Base-by-base conservation (phyloP, 2,329 filamentous ascomycete genomes). In the Cercospora nicotianae region DNA sequence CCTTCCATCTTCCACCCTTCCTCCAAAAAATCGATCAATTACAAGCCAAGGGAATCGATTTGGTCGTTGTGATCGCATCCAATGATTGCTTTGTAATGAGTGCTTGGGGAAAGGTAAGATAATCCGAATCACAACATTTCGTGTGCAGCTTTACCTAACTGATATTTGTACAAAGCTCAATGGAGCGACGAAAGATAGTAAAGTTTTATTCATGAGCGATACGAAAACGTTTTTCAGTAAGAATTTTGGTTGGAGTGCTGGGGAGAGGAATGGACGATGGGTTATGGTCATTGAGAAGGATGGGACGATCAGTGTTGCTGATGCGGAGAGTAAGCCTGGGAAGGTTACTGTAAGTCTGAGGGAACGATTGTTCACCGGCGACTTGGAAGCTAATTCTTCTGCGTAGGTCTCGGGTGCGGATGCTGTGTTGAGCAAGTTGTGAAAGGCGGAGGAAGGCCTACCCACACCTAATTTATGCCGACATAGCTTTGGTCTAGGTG, bases 71-170 rank as follows among this genome's bases (percentile, higher is more conserved):
- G 77, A 90, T 96, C 77, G 91, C 92, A 68, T 90, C 84, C 84
- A 96, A 96, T 82, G 93, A 96, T 81, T 84, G 89, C 72, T 96
- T 86, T 78, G 93, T 96, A 80, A 94, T 94, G 91, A 90, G 88
- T 75, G 92, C 91, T 3, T 64, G 62, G 62, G 62, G 62, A 33
- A 64, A 64, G 62, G 62, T 64, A 48, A 26, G 20, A 16, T 10
- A 33, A n/a, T 5, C 5, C 9, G 10, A 12, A 30, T 23, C 28
- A 39, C 42, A 8, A n/a, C 6, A 13, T n/a, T n/a, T 42, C 36
- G 36, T 9, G n/a, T n/a, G n/a, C 33, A 16, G 10, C 3, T 23
- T 58, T 13, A 12, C 3, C 16, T 63, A 4, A 58, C 23, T 28
- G 7, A 20, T 20, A 8, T n/a, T 68, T 23, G 77, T 76, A 75